phyloP scores from a whole-genome alignment of 2,329 filamentous ascomycete genomes.

The Colletotrichum trifolii region DNA sequence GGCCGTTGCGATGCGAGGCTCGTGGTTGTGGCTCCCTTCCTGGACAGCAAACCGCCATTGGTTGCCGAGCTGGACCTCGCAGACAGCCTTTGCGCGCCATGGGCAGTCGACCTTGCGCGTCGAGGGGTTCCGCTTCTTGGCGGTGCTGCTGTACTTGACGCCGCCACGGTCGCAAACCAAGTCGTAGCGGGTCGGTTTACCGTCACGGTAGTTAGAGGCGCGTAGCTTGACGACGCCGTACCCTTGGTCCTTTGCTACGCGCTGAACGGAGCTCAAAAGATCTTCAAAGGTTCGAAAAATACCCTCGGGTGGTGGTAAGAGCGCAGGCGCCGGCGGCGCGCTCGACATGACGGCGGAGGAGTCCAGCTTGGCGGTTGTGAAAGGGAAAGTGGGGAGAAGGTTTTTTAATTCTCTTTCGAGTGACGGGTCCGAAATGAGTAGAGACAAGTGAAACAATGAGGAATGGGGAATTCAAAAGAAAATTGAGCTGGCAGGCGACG shows the following conservation, averaged over 20 bases:
- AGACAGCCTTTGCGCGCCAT: constrained; percentile 72
- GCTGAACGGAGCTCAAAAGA: constrained; percentile 67
- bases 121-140: constrained; percentile 72
- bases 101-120: constrained; percentile 74
- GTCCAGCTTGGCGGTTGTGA: constrained; percentile 40
- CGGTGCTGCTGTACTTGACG: constrained; percentile 73
- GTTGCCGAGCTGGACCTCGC: constrained; percentile 70
- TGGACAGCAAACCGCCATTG: constrained; percentile 74
- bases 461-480: constrained; percentile 33
- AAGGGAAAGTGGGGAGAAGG: constrained; percentile 40
- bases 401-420: not conserved
- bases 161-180: constrained; percentile 72
- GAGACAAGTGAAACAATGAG: constrained; percentile 35
- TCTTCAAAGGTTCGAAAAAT: constrained; percentile 71
- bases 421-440: constrained; percentile 27
- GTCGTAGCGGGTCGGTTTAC: constrained; percentile 71
- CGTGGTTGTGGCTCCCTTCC: constrained; percentile 70
- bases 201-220: constrained; percentile 72
- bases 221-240: constrained; percentile 72
- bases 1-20: constrained; percentile 65
- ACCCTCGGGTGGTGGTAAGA: constrained; percentile 68
- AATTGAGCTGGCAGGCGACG: constrained; percentile 36
- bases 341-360: constrained; percentile 54
- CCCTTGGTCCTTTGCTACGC: constrained; percentile 70
- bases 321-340: constrained; percentile 55